Evolutionary conservation across 129 eudicot species (phyloP).

Genomic region (Pulicaria dysenterica): DNA sequence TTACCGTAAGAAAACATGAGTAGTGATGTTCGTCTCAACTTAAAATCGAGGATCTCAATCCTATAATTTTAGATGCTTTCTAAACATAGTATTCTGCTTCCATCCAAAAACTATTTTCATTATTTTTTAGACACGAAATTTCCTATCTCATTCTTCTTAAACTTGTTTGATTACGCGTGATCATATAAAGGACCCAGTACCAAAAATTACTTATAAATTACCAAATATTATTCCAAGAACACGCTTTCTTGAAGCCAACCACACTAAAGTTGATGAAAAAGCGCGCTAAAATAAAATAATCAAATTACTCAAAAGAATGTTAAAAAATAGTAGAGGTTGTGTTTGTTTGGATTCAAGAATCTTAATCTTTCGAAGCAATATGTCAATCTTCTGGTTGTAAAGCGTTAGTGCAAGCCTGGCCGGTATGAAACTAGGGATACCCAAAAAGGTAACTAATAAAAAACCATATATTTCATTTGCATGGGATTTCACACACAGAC

Average conservation of each 20-base stretch:
- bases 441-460: neutral
- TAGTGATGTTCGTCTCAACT: too few species aligned
- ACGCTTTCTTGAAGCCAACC: constrained; percentile 33
- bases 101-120: too few species aligned
- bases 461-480: constrained; percentile 10
- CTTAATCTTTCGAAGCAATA: constrained; percentile 21
- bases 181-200: neutral
- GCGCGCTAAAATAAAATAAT: neutral
- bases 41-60: too few species aligned
- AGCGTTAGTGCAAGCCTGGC: constrained; percentile 27
- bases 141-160: constrained; percentile 1
- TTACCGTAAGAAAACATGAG: too few species aligned
- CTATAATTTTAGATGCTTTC: too few species aligned
- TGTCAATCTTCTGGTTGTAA: constrained; percentile 27
- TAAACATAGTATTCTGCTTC: too few species aligned
- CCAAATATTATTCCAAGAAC: constrained; percentile 34
- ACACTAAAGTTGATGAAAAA: constrained; percentile 12
- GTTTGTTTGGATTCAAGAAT: constrained; percentile 32
- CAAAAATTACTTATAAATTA: constrained; percentile 16
- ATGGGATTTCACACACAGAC: constrained; percentile 21
- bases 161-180: constrained; percentile 26
- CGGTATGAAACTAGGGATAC: constrained; percentile 27
- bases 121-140: neutral
- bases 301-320: neutral
- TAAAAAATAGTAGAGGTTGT: neutral